These are phyloP conservation scores for Leccinum fallax DNA, from an alignment of 1,284 basidiomycete species.

Conservation along the genomic window DNA sequence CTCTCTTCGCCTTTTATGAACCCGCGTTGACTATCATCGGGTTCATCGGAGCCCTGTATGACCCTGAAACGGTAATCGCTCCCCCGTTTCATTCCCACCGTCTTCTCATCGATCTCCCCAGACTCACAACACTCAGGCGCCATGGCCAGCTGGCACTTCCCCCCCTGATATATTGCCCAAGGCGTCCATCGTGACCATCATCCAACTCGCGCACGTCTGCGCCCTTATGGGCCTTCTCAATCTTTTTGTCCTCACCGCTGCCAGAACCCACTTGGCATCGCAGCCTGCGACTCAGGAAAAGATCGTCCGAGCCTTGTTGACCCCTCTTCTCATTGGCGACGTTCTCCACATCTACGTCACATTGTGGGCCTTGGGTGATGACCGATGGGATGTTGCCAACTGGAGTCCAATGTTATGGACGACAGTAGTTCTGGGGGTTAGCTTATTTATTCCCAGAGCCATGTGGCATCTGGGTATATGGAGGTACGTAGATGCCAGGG, in stretches of 20 bases:
- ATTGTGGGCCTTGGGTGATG: conserved; percentile 70
- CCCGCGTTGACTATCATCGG: conserved; percentile 65
- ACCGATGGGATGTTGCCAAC: conserved; percentile 55
- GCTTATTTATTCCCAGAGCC: conserved; percentile 64
- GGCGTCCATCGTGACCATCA: conserved; percentile 64
- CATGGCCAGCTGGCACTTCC: conserved; percentile 56
- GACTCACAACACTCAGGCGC: conserved; percentile 74
- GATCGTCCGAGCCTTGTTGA: conserved; percentile 61
- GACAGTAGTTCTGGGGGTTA: conserved; percentile 63
- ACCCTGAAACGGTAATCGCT: conserved; percentile 60
- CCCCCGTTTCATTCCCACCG: conserved; percentile 7
- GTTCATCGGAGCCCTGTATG: conserved; percentile 64
- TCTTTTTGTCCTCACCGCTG: conserved; percentile 61
- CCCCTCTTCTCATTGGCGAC: conserved; percentile 69
- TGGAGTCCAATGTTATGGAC: conserved; percentile 73
- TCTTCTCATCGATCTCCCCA: conserved; percentile 31
- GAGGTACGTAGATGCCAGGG: conserved; percentile 67
- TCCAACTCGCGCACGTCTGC: conserved; percentile 76
- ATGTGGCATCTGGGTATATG: conserved; percentile 75
- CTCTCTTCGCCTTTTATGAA: conserved; percentile 72
- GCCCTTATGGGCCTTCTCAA: conserved; percentile 72
- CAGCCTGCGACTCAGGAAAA: conserved; percentile 70
- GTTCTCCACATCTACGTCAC: conserved; percentile 65
- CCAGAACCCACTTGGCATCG: conserved; percentile 56
- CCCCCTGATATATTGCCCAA: conserved; percentile 54